Conservation (phyloP, 1,284 basidiomycete species). For the Heterobasidion annosum region DNA sequence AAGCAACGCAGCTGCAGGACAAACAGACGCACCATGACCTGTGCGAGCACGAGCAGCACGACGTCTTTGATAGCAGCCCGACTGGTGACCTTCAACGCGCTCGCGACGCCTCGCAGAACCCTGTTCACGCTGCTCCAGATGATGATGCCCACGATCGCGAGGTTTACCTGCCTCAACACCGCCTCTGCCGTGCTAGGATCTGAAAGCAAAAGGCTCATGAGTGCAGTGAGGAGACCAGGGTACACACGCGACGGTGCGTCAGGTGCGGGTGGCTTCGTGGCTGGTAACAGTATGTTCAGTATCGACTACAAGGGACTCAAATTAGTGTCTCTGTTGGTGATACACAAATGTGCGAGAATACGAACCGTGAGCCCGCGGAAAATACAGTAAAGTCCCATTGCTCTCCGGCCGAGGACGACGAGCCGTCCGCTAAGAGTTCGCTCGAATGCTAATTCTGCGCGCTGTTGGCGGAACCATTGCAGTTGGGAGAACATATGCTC, state of each 20-base stretch:
- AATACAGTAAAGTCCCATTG: conserved; percentile 44
- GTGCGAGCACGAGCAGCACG: conserved; percentile 64
- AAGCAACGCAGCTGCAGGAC: background rate
- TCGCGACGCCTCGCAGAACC: conserved; percentile 56
- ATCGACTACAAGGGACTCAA: conserved; percentile 32
- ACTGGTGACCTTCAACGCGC: conserved; percentile 54
- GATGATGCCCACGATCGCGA: conserved; percentile 62
- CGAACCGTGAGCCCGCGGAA: conserved; percentile 56
- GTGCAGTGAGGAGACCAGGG: conserved; percentile 52
- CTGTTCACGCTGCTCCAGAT: conserved; percentile 61
- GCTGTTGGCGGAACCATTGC: conserved; percentile 37
- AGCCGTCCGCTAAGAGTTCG: conserved; percentile 40
- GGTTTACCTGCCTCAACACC: conserved; percentile 57
- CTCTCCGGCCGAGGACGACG: conserved; percentile 33
- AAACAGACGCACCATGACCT: conserved; percentile 55
- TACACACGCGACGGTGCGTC: conserved; percentile 19
- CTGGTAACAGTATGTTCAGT: conserved; percentile 27
- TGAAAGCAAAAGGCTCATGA: conserved; percentile 31
- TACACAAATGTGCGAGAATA: conserved; percentile 8
- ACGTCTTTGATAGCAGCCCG: conserved; percentile 59
- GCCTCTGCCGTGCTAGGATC: conserved; percentile 13
- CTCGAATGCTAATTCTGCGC: conserved; percentile 39
- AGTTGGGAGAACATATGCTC: conserved; percentile 59
- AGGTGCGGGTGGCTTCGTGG: background rate
- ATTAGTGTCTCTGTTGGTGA: conserved; percentile 1